These are phyloP conservation scores for Alliaria petiolata DNA, from an alignment of 345 rosid genomes.

Conservation along the genomic window DNA sequence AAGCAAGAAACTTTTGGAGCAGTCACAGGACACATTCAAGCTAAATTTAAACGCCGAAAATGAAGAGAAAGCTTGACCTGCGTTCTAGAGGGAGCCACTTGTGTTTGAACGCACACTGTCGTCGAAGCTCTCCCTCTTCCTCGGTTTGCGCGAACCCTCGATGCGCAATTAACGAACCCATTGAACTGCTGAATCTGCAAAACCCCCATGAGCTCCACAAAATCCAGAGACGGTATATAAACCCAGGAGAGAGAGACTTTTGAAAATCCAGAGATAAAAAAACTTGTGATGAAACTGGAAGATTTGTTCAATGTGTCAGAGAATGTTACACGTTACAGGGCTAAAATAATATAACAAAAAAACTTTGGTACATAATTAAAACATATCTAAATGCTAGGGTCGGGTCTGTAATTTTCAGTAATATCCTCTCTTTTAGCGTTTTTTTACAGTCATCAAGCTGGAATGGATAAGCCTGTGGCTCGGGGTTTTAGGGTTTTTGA, in stretches of 20 bases:
- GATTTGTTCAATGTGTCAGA: slow-evolving; percentile 28
- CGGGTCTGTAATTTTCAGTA: background rate
- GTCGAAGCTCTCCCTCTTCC: slow-evolving; percentile 30
- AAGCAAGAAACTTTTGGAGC: background rate
- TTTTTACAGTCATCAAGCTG: background rate
- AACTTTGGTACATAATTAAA: background rate
- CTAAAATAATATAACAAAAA: background rate
- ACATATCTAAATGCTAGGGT: background rate
- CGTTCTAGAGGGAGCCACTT: slow-evolving; percentile 63
- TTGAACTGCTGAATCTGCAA: slow-evolving; percentile 40
- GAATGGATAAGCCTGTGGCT: slow-evolving; percentile 23
- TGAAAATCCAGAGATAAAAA: background rate
- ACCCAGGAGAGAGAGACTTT: background rate
- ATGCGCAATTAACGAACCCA: slow-evolving; percentile 26
- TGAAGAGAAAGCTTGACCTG: slow-evolving; percentile 41
- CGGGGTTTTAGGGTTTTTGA: slow-evolving; percentile 27
- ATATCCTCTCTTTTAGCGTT: background rate
- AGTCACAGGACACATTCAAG: background rate
- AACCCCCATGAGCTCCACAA: slow-evolving; percentile 37
- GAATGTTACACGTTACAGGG: slow-evolving; percentile 45
- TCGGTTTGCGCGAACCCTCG: slow-evolving; percentile 26
- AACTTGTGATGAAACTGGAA: background rate
- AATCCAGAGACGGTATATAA: background rate
- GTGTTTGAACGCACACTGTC: slow-evolving; percentile 43
- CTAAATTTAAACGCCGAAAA: background rate